A percentile compares a stretch with the other conserved stretches of the same genome.
Conservation (phyloP, 305 asterid species). For the Withania somnifera region DNA sequence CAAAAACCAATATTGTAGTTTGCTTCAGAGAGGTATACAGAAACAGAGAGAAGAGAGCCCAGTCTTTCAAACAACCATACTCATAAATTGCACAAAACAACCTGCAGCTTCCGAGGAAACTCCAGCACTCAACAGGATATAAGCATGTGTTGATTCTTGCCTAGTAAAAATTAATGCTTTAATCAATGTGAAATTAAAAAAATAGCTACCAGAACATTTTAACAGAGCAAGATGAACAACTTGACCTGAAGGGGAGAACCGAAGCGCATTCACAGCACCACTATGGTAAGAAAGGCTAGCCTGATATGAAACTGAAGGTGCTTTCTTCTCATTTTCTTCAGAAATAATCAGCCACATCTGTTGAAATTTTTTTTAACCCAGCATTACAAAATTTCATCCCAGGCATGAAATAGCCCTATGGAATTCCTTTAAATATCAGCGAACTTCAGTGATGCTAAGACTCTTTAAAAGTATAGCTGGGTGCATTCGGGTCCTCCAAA, state of each 20-base stretch:
- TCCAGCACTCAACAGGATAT: neutral
- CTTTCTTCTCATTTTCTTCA: constrained; percentile 43
- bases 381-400: neutral
- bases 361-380: neutral
- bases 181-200: neutral
- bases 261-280: constrained; percentile 82
- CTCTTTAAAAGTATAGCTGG: too few species aligned
- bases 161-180: neutral
- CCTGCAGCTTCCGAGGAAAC: neutral
- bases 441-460: too few species aligned
- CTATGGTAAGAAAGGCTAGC: constrained; percentile 71
- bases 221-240: neutral
- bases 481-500: too few species aligned
- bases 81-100: neutral
- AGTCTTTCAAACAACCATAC: neutral
- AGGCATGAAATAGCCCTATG: neutral
- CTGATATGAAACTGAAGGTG: constrained; percentile 58
- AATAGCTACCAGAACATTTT: neutral
- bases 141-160: neutral
- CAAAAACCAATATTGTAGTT: neutral
- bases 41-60: neutral
- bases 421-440: neutral
- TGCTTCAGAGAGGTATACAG: neutral
- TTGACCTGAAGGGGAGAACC: constrained; percentile 87
- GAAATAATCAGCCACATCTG: constrained; percentile 72